Evolutionary conservation across 768 basidiomycete species (phyloP).

Genomic region (Auricularia heimuer): DNA sequence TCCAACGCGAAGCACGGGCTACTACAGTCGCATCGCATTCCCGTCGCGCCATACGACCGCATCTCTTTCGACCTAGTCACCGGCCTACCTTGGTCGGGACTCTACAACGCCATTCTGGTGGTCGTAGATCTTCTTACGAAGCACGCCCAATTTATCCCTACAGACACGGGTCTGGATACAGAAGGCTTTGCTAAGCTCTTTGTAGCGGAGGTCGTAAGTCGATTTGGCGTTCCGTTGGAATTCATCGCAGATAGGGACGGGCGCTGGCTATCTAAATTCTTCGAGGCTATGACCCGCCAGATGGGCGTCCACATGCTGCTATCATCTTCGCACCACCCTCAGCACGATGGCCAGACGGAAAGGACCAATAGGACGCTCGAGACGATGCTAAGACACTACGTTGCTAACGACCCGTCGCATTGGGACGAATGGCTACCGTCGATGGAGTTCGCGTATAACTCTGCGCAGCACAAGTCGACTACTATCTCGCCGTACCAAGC

Average conservation of each 20-base stretch:
- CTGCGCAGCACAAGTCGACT: too few relatives aligned
- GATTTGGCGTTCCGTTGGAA: too few relatives aligned
- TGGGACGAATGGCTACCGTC: too few relatives aligned
- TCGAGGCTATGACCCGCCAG: too few relatives aligned
- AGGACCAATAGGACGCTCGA: slow-evolving; percentile 24
- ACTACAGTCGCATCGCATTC: slow-evolving; percentile 15
- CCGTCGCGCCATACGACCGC: slow-evolving; percentile 15
- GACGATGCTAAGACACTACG: slow-evolving; percentile 22
- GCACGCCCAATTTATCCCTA: background rate
- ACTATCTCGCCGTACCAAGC: too few relatives aligned
- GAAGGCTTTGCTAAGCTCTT: too few relatives aligned
- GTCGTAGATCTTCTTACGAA: slow-evolving; percentile 7
- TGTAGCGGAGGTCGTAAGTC: too few relatives aligned
- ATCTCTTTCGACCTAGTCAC: slow-evolving; percentile 18
- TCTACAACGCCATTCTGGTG: slow-evolving; percentile 12
- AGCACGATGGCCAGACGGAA: slow-evolving; percentile 30
- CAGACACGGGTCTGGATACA: background rate
- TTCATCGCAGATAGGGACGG: too few relatives aligned
- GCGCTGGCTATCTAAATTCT: too few relatives aligned
- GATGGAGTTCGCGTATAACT: too few relatives aligned
- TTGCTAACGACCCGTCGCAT: slow-evolving; percentile 8
- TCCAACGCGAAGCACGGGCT: background rate
- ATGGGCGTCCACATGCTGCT: too few relatives aligned
- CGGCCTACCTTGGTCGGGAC: slow-evolving; percentile 24
- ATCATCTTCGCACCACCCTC: slow-evolving; percentile 9